Evolutionary conservation across 2,329 filamentous ascomycete genomes (phyloP).

Genomic region (Tetracladium maxilliforme): DNA sequence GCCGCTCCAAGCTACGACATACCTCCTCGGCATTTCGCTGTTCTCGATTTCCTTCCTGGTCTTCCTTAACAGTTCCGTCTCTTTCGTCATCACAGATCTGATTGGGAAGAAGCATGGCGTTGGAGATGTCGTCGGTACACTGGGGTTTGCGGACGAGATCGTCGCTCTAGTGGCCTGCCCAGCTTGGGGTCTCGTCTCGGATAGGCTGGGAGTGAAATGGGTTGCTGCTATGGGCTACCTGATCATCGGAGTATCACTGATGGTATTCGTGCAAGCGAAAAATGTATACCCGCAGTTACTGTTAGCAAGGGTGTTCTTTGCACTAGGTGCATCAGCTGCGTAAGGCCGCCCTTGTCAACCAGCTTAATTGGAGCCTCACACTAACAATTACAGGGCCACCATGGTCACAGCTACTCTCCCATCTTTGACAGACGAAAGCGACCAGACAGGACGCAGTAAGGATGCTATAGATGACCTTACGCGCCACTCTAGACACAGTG

Average conservation of each 20-base stretch:
- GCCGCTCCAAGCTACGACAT: slow-evolving; percentile 49
- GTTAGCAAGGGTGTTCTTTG: slow-evolving; percentile 74
- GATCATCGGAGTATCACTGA: slow-evolving; percentile 64
- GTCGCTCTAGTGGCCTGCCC: slow-evolving; percentile 72
- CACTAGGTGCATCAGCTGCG: slow-evolving; percentile 79
- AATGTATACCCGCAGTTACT: slow-evolving; percentile 85
- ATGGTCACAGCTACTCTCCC: slow-evolving; percentile 97
- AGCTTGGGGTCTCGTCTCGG: slow-evolving; percentile 63
- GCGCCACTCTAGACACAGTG: slow-evolving; percentile 46
- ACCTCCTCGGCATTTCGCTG: slow-evolving; percentile 68
- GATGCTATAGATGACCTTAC: too few species aligned
- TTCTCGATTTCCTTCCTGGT: slow-evolving; percentile 85
- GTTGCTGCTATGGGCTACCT: slow-evolving; percentile 66
- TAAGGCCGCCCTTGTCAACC: slow-evolving; percentile 23
- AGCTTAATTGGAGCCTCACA: slow-evolving; percentile 3
- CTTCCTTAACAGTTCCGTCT: slow-evolving; percentile 73
- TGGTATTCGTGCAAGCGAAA: slow-evolving; percentile 69
- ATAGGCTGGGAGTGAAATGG: slow-evolving; percentile 60
- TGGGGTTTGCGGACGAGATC: slow-evolving; percentile 75
- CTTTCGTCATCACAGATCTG: slow-evolving; percentile 73
- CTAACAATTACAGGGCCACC: slow-evolving; percentile 40
- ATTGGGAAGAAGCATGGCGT: slow-evolving; percentile 61
- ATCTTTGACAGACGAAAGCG: slow-evolving; percentile 40
- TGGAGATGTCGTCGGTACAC: slow-evolving; percentile 68
- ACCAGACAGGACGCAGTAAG: too few species aligned